Conservation (phyloP, 192 early-diverging fungal genomes). For the Haplosporangium gracile region DNA sequence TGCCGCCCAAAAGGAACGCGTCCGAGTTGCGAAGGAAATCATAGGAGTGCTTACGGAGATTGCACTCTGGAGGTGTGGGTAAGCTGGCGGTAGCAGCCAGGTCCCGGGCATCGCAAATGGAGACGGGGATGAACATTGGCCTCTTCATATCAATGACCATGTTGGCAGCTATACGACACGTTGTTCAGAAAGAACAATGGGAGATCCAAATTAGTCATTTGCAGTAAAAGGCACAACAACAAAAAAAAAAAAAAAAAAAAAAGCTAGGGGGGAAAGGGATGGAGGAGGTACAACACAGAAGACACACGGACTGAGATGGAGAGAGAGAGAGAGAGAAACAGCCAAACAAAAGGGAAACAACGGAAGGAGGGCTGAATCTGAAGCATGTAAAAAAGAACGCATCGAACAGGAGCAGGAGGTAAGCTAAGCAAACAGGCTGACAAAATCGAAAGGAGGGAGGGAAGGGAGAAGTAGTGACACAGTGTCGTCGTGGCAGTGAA, state of each 20-base stretch:
- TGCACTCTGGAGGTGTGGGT: conserved; percentile 50
- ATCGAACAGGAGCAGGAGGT: not conserved
- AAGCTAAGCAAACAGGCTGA: not conserved
- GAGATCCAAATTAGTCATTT: conserved; percentile 32
- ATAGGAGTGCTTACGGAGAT: conserved; percentile 55
- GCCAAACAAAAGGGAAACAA: not conserved
- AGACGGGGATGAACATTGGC: conserved; percentile 57
- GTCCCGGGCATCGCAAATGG: conserved; percentile 51
- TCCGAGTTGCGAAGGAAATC: conserved; percentile 51
- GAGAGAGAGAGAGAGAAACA: not conserved
- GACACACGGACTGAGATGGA: not conserved
- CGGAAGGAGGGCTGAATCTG: conserved; percentile 6
- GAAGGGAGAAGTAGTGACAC: not conserved
- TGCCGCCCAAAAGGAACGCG: conserved; percentile 40
- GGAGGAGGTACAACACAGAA: not conserved
- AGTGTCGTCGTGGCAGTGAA: conserved; percentile 4
- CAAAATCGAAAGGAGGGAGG: not conserved
- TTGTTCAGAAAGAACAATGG: conserved; percentile 17
- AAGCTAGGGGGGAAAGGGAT: not conserved
- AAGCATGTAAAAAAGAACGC: conserved; percentile 8
- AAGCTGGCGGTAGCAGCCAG: conserved; percentile 41
- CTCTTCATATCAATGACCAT: conserved; percentile 55
- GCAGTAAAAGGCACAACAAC: not conserved
- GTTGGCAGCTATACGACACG: conserved; percentile 13
- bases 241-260: conserved; percentile 1